phyloP scores from a whole-genome alignment of 257 asterid genomes.

The Nyctanthes arbortristis region DNA sequence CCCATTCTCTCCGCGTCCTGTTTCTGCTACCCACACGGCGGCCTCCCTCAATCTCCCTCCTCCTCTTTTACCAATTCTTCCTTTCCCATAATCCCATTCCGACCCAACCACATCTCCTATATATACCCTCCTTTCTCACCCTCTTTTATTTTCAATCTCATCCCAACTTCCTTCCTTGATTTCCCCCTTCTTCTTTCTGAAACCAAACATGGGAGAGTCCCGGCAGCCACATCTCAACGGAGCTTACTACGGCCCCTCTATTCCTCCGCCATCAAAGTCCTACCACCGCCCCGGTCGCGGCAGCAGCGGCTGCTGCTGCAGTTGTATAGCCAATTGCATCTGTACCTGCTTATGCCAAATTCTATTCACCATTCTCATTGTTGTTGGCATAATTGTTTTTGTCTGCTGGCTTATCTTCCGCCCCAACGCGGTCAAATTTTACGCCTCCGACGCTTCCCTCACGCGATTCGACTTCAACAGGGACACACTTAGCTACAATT shows the following conservation, averaged over 20 bases:
- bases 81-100: not conserved
- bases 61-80: constrained; percentile 19
- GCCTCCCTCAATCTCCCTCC: too few relatives aligned
- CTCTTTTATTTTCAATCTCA: not conserved
- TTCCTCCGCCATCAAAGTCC: constrained; percentile 56
- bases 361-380: constrained; percentile 42
- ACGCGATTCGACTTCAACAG: constrained; percentile 53
- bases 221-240: constrained; percentile 53
- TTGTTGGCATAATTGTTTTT: constrained; percentile 40
- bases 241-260: constrained; percentile 86
- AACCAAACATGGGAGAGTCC: constrained; percentile 30
- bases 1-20: not conserved
- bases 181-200: not conserved
- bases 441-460: constrained; percentile 56
- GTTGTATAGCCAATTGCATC: constrained; percentile 61
- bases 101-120: not conserved
- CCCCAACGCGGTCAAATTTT: constrained; percentile 66
- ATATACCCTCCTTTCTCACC: not conserved
- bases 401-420: constrained; percentile 72
- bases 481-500: constrained; percentile 61
- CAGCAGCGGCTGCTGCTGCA: constrained; percentile 52
- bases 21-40: not conserved
- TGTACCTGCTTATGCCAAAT: constrained; percentile 76
- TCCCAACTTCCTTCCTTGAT: not conserved
- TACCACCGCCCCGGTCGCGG: constrained; percentile 58